phyloP scores from a whole-genome alignment of 208 protist species.

The Acanthamoeba healyi region DNA sequence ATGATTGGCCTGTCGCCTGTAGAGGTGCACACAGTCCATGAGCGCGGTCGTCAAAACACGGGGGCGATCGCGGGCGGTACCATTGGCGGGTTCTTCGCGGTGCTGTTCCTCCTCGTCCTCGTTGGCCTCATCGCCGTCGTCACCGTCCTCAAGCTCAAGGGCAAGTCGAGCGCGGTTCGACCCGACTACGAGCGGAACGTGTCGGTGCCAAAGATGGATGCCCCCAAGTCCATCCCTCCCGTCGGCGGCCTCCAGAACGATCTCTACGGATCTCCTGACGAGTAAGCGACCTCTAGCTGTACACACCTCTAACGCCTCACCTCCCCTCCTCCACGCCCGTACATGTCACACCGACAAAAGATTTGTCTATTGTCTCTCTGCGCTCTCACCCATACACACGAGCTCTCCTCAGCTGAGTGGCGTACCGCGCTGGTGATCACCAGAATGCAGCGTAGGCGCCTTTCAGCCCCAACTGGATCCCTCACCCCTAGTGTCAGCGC shows the following conservation, averaged over 20 bases:
- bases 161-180: too few relatives aligned
- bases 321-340: background rate
- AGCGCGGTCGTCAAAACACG: background rate
- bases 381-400: background rate
- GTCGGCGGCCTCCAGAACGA: conserved; percentile 8
- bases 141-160: conserved; percentile 10
- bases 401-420: background rate
- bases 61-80: conserved; percentile 35
- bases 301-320: background rate
- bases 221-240: background rate
- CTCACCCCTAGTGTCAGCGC: too few relatives aligned
- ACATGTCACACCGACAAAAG: too few relatives aligned
- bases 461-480: background rate
- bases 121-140: conserved; percentile 12
- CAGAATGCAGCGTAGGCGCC: conserved; percentile 36
- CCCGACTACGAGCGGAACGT: too few relatives aligned
- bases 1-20: too few relatives aligned
- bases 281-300: background rate
- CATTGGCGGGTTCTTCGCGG: conserved; percentile 16
- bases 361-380: background rate
- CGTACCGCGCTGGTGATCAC: background rate
- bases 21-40: background rate
- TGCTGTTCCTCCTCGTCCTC: conserved; percentile 33
- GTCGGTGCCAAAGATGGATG: background rate
- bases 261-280: conserved; percentile 16